phyloP scores from a whole-genome alignment of 2,329 filamentous ascomycete species.

The Incumbomyces delicatus region DNA sequence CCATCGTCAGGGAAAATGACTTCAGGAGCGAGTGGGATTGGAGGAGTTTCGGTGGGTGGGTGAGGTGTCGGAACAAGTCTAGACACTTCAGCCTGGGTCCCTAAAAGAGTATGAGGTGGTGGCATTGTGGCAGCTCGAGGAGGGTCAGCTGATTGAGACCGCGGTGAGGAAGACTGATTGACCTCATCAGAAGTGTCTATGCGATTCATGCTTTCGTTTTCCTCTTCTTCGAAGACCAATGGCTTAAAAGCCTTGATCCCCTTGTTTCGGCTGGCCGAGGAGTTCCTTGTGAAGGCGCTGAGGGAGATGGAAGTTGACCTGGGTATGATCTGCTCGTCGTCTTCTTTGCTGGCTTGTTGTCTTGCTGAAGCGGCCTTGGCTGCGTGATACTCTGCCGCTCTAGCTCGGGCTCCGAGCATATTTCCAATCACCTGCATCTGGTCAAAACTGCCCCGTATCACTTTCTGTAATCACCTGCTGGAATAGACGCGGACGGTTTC shows the following conservation, averaged over 20 bases:
- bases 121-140: not conserved
- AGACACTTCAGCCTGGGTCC: not conserved
- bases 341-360: slow-evolving; percentile 17
- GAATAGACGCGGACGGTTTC: not conserved
- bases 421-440: not conserved
- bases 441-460: not conserved
- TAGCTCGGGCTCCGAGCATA: slow-evolving; percentile 20
- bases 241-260: slow-evolving; percentile 19
- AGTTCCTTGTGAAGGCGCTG: slow-evolving; percentile 17
- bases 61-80: not conserved
- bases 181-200: not conserved
- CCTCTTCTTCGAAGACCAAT: slow-evolving; percentile 13
- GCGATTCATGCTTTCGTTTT: slow-evolving; percentile 1
- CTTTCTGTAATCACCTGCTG: not conserved
- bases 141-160: not conserved
- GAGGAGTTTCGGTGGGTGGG: not conserved
- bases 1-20: slow-evolving; percentile 1
- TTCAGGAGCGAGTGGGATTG: not conserved
- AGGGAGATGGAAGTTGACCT: slow-evolving; percentile 18
- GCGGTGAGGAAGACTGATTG: not conserved
- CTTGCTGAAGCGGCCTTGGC: slow-evolving; percentile 17
- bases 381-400: slow-evolving; percentile 21
- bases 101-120: not conserved
- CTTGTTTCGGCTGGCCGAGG: slow-evolving; percentile 19
- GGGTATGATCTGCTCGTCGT: slow-evolving; percentile 19